Base-by-base conservation (phyloP, 1,284 basidiomycete species). In the Boletellus dicymbophilus region DNA sequence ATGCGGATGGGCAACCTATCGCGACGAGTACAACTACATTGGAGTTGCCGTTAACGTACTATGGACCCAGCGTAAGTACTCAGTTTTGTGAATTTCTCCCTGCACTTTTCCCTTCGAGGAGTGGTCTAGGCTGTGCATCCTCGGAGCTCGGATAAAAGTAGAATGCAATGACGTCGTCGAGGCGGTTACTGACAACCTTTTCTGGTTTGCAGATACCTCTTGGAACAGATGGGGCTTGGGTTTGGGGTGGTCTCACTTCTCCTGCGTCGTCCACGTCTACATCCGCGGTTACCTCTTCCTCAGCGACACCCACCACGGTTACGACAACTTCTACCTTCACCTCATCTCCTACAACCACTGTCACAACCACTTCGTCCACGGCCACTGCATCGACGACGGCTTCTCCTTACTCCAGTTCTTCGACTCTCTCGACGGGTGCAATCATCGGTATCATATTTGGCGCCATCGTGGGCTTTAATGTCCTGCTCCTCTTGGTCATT, bases 21-120 rank as follows among this genome's bases (percentile, higher is more conserved):
- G 72, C 77, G 36, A 83, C 82, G 16, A 72, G 75, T 36, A 76
- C 74, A 6, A 78, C 75, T 46, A 69, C 82, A 12, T 54, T 85
- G 34, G 77, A 73, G 53, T 60, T 88, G 46, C 84, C 86, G 44
- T 69, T 87, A 54, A 88, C 86, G 2, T 89, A 89, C 66, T 87
- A 80, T 58, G 86, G 86, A 36, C 85, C 86, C 49, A 80, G 82
- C 65, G 85, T 88, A 64, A 77, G 86, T 80, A 2, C 37, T 31
- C 5, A 34, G 49, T 33, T 38, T 22, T 22, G 22, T 27, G 10
- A 18, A 44, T 44, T 37, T 45, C 34, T 18, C 9, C 30, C 25
- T 23, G 8, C n/a, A n/a, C n/a, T n/a, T n/a, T n/a, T n/a, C n/a
- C n/a, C n/a, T n/a, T n/a, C n/a, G n/a, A n/a, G n/a, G n/a, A n/a